Base-by-base conservation (phyloP, 331 rosid genomes). In the Quercus lobata region DNA sequence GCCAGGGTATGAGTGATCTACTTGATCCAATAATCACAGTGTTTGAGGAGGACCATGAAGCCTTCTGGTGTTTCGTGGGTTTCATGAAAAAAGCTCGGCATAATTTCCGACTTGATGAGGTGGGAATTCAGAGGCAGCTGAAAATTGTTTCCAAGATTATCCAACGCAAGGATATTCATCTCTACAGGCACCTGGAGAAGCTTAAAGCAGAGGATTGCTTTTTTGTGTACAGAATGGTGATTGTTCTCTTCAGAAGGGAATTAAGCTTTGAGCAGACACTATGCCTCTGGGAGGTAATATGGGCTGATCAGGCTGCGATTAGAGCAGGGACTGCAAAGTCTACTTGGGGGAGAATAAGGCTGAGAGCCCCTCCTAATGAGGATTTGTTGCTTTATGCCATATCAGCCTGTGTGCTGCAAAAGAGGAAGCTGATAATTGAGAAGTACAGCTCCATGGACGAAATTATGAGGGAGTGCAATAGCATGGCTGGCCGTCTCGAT, bases 51-150 rank as follows among this genome's bases (percentile, higher is more conserved):
- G 98, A 96, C 86, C 93, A 89, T 0, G 98, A 93, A 81, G 99
- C 99, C 25, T 96, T 96, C 93, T 96, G 99, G 99, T 96, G 99
- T 83, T 96, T 96, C 79, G 99, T 90, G 73, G 99, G 99, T 77
- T 96, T 96, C 85, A 96, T 96, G 99, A 92, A 85, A 86, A 93
- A 93, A 83, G 99, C 99, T 55, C 90, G 99, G 72, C 99, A 96
- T 81, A 96, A 96, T 82, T 96, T 96, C 82, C 87, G 99, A 91
- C 98, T 96, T 8, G 99, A 96, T 29, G 98, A 96, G 91, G 90
- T 96, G 76, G 99, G 99, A 52, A 96, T 96, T 41, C 90, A 91
- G 80, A 90, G 92, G 89, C 99, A 96, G 83, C 97, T 96, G 46
- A 88, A 84, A 71, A 86, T 87, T 56, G 99, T 96, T 34, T 96